phyloP scores from a whole-genome alignment of 2,329 filamentous ascomycete species.

The Xylariaceae sp. region DNA sequence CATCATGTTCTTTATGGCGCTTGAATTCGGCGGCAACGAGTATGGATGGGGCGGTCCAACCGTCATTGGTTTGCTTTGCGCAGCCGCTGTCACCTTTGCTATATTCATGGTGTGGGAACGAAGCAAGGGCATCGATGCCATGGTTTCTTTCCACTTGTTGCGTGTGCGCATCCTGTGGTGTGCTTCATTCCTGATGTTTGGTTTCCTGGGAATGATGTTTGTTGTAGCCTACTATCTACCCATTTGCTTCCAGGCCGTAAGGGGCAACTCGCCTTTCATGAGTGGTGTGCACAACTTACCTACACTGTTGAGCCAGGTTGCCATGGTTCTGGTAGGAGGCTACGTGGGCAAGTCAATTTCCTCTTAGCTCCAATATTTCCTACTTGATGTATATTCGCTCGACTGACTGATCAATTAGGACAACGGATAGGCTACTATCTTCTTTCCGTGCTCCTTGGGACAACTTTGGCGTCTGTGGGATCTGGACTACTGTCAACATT shows the following conservation, averaged over 20 bases:
- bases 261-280: slow-evolving; percentile 1
- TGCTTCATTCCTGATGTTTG: slow-evolving; percentile 1
- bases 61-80: slow-evolving; percentile 19
- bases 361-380: background rate
- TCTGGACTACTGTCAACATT: slow-evolving; percentile 5
- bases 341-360: too few relatives aligned
- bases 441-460: slow-evolving; percentile 1
- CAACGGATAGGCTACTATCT: slow-evolving; percentile 5
- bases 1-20: slow-evolving; percentile 27
- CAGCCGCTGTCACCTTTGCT: slow-evolving; percentile 10
- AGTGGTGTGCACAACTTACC: slow-evolving; percentile 5
- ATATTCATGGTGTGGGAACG: slow-evolving; percentile 18
- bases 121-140: slow-evolving; percentile 15
- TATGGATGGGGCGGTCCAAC: slow-evolving; percentile 22
- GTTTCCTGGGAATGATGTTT: background rate
- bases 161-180: slow-evolving; percentile 13
- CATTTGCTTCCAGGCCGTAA: slow-evolving; percentile 7
- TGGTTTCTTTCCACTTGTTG: slow-evolving; percentile 16
- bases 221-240: slow-evolving; percentile 3
- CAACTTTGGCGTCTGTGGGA: slow-evolving; percentile 1
- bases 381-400: background rate
- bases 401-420: background rate
- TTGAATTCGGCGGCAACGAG: slow-evolving; percentile 27
- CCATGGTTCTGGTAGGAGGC: too few relatives aligned
- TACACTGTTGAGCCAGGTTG: background rate